Conservation (phyloP, 352 stramenopile species). For the Pythium rhizo-oryzae region DNA sequence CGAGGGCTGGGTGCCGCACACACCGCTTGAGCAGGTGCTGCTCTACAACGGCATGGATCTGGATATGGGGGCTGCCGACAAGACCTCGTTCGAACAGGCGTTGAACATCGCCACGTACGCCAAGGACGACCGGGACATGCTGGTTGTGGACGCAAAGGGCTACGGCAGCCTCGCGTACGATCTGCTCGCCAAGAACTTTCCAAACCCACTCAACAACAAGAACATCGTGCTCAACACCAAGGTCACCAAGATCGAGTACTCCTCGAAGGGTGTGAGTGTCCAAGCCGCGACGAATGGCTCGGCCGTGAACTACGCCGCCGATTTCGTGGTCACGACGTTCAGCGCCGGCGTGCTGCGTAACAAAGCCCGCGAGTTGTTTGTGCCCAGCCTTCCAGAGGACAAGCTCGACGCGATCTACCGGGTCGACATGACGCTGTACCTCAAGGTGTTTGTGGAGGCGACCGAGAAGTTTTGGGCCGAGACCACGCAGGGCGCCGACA, state of each 20-base stretch:
- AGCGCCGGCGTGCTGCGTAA: conserved; percentile 12
- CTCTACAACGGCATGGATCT: conserved; percentile 9
- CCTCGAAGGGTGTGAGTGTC: background rate
- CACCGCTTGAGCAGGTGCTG: conserved; percentile 12
- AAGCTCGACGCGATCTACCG: conserved; percentile 14
- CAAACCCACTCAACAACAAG: conserved; percentile 10
- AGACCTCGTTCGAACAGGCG: conserved; percentile 12
- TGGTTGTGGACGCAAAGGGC: conserved; percentile 4
- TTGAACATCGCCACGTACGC: conserved; percentile 15
- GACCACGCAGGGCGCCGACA: conserved; percentile 1
- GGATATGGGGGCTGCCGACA: conserved; percentile 3
- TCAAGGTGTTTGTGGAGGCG: conserved; percentile 14
- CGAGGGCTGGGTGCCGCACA: conserved; percentile 11
- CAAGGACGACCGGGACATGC: conserved; percentile 9
- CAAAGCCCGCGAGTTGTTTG: conserved; percentile 6
- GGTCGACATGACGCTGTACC: conserved; percentile 14
- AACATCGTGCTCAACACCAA: conserved; percentile 11
- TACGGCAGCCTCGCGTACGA: conserved; percentile 11
- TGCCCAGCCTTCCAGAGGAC: background rate
- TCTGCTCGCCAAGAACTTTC: conserved; percentile 14
- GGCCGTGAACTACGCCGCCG: background rate
- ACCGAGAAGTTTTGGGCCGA: conserved; percentile 14
- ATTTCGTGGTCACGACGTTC: conserved; percentile 13
- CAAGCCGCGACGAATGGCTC: background rate
- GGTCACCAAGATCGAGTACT: conserved; percentile 15